A percentile compares a stretch with the other conserved stretches of the same genome.
These are phyloP conservation scores for Rhynchospora tenuis DNA, from an alignment of 176 grass and related monocot genomes.

Conservation along the genomic window DNA sequence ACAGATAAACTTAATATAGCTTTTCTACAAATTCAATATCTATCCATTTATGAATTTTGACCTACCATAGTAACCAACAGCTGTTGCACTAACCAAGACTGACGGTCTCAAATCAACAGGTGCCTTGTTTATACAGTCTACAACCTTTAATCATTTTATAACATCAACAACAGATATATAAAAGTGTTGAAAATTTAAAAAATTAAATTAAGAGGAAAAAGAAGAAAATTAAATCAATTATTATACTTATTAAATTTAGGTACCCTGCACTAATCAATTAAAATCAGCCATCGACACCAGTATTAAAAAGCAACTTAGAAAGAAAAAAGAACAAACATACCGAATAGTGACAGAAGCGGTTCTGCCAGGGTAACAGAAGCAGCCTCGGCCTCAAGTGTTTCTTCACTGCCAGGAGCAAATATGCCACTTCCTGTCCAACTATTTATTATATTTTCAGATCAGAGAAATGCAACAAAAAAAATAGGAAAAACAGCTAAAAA, in stretches of 20 bases:
- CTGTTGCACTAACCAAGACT: slow-evolving; percentile 89
- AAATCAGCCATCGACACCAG: no score
- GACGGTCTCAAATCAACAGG: slow-evolving; percentile 34
- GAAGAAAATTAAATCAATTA: no score
- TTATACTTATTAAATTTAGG: no score
- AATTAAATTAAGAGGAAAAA: background rate
- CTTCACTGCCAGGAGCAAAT: slow-evolving; percentile 51
- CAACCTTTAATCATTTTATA: slow-evolving; percentile 50
- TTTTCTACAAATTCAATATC: background rate
- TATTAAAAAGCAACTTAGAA: no score
- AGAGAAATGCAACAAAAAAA: background rate
- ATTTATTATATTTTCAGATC: background rate
- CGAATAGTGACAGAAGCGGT: no score
- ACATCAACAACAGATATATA: background rate
- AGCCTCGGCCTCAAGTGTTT: slow-evolving; percentile 40
- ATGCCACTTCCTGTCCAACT: slow-evolving; percentile 71
- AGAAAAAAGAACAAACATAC: no score
- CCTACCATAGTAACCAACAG: slow-evolving; percentile 92
- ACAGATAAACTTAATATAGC: background rate
- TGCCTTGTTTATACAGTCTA: slow-evolving; percentile 61
- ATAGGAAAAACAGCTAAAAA: background rate
- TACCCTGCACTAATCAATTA: no score
- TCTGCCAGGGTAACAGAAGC: slow-evolving; percentile 38
- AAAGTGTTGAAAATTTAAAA: background rate
- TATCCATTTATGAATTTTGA: background rate